Evolutionary conservation across 2,329 filamentous ascomycete species (phyloP).

Genomic region (Neofusicoccum cordaticola): DNA sequence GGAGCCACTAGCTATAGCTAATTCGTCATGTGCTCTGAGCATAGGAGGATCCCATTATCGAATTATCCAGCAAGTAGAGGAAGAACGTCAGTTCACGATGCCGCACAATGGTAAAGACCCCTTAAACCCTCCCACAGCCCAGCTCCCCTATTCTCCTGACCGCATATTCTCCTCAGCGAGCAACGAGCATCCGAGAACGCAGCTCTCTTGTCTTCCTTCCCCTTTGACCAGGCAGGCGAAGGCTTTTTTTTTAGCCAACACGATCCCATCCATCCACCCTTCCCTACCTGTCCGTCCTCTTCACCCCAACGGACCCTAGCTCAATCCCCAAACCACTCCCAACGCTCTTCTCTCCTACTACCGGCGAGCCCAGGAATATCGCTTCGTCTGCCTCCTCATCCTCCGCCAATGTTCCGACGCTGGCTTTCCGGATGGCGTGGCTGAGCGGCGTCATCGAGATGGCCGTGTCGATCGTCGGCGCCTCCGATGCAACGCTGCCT

Average conservation of each 20-base stretch:
- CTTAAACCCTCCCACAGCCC: neutral
- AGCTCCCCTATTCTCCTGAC: neutral
- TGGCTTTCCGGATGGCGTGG: conserved; percentile 3
- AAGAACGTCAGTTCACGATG: neutral
- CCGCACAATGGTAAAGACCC: neutral
- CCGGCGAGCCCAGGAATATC: neutral
- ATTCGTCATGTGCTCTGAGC: no score
- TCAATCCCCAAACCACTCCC: neutral
- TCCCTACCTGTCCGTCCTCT: neutral
- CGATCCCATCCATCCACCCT: no score
- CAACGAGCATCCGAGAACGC: neutral
- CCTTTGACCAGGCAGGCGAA: neutral
- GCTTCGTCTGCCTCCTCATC: neutral
- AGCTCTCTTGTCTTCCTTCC: neutral
- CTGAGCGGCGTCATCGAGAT: conserved; percentile 6
- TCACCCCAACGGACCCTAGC: neutral
- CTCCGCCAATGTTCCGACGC: neutral
- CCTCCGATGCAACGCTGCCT: neutral
- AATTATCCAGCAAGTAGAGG: neutral
- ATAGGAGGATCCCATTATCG: no score
- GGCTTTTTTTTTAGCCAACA: no score
- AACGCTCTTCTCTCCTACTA: neutral
- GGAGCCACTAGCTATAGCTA: no score
- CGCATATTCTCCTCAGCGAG: neutral
- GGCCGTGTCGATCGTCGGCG: neutral